These are phyloP conservation scores for Geotrichum reessii DNA, from an alignment of 1,139 yeast species.

Conservation along the genomic window DNA sequence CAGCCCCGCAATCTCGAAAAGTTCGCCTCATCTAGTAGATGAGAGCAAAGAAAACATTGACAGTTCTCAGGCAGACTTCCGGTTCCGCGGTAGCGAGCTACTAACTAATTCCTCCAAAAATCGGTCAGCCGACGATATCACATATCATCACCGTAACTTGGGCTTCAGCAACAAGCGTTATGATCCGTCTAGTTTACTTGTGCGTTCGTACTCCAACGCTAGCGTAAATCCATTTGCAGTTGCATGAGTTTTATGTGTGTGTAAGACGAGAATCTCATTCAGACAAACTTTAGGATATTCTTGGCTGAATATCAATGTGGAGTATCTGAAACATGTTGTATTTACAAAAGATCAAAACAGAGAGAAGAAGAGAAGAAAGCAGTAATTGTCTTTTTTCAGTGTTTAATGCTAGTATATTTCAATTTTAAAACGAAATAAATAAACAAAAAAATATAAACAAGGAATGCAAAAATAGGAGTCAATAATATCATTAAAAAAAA, in stretches of 20 bases:
- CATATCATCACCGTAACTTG: slow-evolving; percentile 1
- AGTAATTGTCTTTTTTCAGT: background rate
- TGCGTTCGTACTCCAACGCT: slow-evolving; percentile 3
- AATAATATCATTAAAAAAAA: background rate
- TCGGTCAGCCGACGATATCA: background rate
- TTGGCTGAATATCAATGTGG: background rate
- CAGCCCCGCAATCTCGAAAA: background rate
- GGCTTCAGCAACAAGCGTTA: background rate
- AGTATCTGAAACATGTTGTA: background rate
- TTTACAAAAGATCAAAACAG: background rate
- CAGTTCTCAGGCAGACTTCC: background rate
- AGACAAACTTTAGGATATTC: no score
- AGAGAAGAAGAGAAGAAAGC: background rate
- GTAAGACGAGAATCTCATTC: background rate
- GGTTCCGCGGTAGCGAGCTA: background rate
- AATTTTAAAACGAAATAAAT: slow-evolving; percentile 5
- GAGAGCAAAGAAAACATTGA: background rate
- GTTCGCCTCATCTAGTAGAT: background rate
- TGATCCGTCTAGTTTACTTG: background rate
- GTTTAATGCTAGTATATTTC: background rate
- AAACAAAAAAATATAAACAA: background rate
- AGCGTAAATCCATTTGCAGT: slow-evolving; percentile 14
- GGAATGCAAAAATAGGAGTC: slow-evolving; percentile 4
- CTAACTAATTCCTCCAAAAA: background rate
- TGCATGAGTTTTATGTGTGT: background rate